Conservation (phyloP, 805 yeast genomes). For the Candida corydali region DNA sequence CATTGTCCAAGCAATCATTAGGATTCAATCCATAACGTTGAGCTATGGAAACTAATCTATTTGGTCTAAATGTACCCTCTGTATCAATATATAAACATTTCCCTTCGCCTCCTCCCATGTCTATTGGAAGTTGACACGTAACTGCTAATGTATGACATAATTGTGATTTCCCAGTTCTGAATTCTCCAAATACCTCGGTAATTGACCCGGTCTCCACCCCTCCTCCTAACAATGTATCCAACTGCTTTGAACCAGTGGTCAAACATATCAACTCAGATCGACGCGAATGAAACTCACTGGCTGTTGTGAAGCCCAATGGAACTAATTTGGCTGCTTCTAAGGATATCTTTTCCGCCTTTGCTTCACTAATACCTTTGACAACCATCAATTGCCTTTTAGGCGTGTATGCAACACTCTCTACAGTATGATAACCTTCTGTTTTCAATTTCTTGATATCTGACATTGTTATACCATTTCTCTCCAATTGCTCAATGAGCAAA, state of each 20-base stretch:
- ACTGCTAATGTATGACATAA: conserved; percentile 95
- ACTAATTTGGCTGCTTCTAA: conserved; percentile 82
- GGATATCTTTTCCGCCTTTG: conserved; percentile 83
- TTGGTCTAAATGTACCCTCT: conserved; percentile 95
- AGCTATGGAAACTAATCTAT: conserved; percentile 83
- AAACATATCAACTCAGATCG: conserved; percentile 87
- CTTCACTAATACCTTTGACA: conserved; percentile 92
- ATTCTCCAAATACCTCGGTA: conserved; percentile 95
- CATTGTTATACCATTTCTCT: conserved; percentile 83
- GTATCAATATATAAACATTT: conserved; percentile 94
- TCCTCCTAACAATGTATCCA: conserved; percentile 91
- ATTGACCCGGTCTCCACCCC: conserved; percentile 97
- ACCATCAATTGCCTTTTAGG: conserved; percentile 74
- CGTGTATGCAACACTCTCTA: conserved; percentile 89
- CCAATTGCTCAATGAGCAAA: conserved; percentile 39
- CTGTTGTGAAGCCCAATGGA: conserved; percentile 96
- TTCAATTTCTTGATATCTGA: conserved; percentile 75
- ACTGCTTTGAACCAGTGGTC: conserved; percentile 92
- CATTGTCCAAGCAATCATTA: conserved; percentile 92
- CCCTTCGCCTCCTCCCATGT: conserved; percentile 98
- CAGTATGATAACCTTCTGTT: conserved; percentile 84
- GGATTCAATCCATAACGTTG: conserved; percentile 88
- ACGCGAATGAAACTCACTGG: conserved; percentile 87
- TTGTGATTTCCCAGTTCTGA: conserved; percentile 96
- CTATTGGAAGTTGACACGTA: conserved; percentile 93